Base-by-base conservation (phyloP, 1,139 yeast genomes). In the Suhomyces yuchorum region DNA sequence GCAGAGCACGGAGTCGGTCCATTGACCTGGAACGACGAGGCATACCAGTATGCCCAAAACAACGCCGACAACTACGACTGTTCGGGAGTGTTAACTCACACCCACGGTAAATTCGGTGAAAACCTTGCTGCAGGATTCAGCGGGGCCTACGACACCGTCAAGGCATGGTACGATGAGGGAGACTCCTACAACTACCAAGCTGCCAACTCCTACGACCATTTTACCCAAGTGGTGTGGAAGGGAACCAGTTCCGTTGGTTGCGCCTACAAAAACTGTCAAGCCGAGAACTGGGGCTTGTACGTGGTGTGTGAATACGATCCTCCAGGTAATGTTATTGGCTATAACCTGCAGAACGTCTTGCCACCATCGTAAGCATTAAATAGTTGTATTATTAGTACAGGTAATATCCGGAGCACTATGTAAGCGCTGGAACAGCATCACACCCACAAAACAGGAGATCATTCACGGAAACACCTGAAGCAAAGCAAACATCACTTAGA, bases 141-240 rank as follows among this genome's bases (percentile, higher is more conserved):
- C 40, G 71, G 75, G 26, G 87, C 80, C 39, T 50, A 51, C 19
- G 49, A 67, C 40, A 89, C 90, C 41, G 84, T 88, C 48, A 77
- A 80, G 41, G 96, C 93, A 46, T 91, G 97, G 97, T 90, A 88
- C 74, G 68, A 74, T 54, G 96, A 89, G 72, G 83, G 83, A 56
- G 55, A 61, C 9, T 55, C 66, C 48, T 89, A 87, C 75, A 72
- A 83, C 70, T 86, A 71, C 68, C 55, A 58, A n/a, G 51, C 65
- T 14, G 67, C 66, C 34, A 42, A 50, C 30, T 50, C 59, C 11
- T 70, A 65, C 50, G 66, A 71, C 51, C 79, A 74, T 59, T 73
- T 73, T 59, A 73, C 79, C 8, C 75, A 71, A 40, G 51, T 73
- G 51, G 57, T 74, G 26, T 74, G 79, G 78, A 69, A 69, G 51